Evolutionary conservation across 352 stramenopile species (phyloP).

Genomic region (Phytophthora sansomeana): DNA sequence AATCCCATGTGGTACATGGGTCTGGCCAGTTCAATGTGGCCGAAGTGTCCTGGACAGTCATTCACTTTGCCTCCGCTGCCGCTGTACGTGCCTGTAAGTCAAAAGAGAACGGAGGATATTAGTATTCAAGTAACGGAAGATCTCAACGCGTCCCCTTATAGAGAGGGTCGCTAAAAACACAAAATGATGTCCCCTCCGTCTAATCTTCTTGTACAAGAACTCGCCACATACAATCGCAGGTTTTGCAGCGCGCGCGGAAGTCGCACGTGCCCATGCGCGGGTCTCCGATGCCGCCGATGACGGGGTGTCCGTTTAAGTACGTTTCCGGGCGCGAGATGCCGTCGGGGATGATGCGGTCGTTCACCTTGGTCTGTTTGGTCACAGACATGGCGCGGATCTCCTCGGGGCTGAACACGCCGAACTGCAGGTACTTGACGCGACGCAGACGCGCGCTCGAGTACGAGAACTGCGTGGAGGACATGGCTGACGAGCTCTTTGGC

Average conservation of each 20-base stretch:
- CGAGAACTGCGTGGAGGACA: constrained; percentile 94
- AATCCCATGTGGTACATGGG: constrained; percentile 99
- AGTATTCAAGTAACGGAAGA: constrained; percentile 10
- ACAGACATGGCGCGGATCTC: constrained; percentile 97
- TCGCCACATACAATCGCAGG: constrained; percentile 84
- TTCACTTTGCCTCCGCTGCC: constrained; percentile 94
- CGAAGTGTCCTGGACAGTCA: constrained; percentile 99
- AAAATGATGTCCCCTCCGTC: background rate
- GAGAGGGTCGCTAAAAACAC: background rate
- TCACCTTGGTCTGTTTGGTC: constrained; percentile 97
- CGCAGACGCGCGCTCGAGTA: constrained; percentile 95
- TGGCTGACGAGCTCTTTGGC: constrained; percentile 25
- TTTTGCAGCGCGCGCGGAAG: constrained; percentile 90
- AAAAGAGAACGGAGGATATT: constrained; percentile 8
- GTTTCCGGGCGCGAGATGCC: constrained; percentile 93
- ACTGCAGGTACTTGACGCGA: constrained; percentile 98
- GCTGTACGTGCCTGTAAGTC: constrained; percentile 79
- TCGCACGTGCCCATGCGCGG: constrained; percentile 97
- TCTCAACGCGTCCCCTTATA: constrained; percentile 8
- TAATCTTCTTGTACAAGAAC: constrained; percentile 5
- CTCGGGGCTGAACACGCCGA: constrained; percentile 98
- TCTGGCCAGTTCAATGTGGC: constrained; percentile 97
- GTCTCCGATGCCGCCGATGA: constrained; percentile 98
- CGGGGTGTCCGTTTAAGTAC: constrained; percentile 94
- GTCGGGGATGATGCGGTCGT: constrained; percentile 96